Percentiles rank a stretch among this genome's conserved stretches.
Evolutionary conservation across 1,284 basidiomycete species (phyloP).

Genomic region (Sanghuangporus weigelae): DNA sequence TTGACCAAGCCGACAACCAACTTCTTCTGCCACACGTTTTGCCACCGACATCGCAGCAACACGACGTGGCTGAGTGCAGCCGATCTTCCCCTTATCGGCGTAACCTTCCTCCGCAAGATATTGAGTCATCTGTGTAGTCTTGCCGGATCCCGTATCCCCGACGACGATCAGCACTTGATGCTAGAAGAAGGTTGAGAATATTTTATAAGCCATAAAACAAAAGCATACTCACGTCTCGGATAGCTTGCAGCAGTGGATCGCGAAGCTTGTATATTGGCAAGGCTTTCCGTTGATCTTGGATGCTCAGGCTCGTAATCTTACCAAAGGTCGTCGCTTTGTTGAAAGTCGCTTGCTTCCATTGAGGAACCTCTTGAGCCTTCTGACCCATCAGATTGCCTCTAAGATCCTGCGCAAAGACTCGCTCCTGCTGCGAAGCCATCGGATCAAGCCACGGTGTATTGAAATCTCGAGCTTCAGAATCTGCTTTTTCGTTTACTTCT

Average conservation of each 20-base stretch:
- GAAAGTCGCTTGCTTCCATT: slow-evolving; percentile 91
- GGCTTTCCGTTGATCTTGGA: slow-evolving; percentile 89
- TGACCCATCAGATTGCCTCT: slow-evolving; percentile 80
- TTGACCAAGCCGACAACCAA: slow-evolving; percentile 92
- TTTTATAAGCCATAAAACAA: slow-evolving; percentile 3
- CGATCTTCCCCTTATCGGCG: slow-evolving; percentile 84
- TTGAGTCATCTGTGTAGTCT: slow-evolving; percentile 93
- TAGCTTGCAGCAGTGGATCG: slow-evolving; percentile 88
- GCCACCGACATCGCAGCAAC: slow-evolving; percentile 99
- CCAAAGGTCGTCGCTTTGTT: slow-evolving; percentile 98
- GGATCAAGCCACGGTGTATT: slow-evolving; percentile 97
- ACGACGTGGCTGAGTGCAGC: slow-evolving; percentile 97
- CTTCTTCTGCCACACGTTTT: slow-evolving; percentile 97
- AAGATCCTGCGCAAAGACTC: slow-evolving; percentile 91
- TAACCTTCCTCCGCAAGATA: slow-evolving; percentile 88
- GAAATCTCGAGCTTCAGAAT: slow-evolving; percentile 91
- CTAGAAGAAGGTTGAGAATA: slow-evolving; percentile 37
- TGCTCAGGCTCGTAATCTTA: slow-evolving; percentile 85
- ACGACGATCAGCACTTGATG: slow-evolving; percentile 95
- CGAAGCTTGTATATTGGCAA: slow-evolving; percentile 95
- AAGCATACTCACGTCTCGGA: slow-evolving; percentile 67
- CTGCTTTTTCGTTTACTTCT: slow-evolving; percentile 91
- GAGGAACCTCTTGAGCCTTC: slow-evolving; percentile 77
- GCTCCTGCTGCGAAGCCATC: slow-evolving; percentile 87
- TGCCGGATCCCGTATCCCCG: slow-evolving; percentile 91